Evolutionary conservation across 768 basidiomycete genomes (phyloP).

Genomic region (Daedaleopsis nitida): DNA sequence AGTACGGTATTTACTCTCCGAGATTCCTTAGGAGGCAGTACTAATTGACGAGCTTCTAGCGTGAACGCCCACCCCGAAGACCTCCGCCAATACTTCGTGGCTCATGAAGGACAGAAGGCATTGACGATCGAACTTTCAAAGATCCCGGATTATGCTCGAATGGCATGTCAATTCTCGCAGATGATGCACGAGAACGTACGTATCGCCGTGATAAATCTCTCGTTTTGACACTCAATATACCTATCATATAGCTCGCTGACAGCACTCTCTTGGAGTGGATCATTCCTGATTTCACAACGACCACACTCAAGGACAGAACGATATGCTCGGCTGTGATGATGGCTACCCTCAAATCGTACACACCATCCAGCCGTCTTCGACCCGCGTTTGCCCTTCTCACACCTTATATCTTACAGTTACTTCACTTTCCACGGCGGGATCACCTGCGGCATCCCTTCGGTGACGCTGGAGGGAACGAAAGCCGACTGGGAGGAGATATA

Average conservation of each 20-base stretch:
- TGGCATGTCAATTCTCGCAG: constrained; percentile 31
- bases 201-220: neutral
- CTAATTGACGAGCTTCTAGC: neutral
- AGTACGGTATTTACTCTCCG: constrained; percentile 8
- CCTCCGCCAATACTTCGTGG: constrained; percentile 37
- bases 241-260: constrained; percentile 23
- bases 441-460: constrained; percentile 28
- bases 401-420: constrained; percentile 12
- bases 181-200: constrained; percentile 25
- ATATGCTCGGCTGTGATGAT: constrained; percentile 33
- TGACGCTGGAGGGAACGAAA: constrained; percentile 29
- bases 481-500: constrained; percentile 28
- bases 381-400: neutral
- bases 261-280: constrained; percentile 30
- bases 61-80: constrained; percentile 35
- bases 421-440: constrained; percentile 20
- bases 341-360: constrained; percentile 27
- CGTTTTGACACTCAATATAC: neutral
- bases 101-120: constrained; percentile 35
- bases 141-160: constrained; percentile 28
- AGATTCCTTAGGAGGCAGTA: too few species aligned
- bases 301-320: constrained; percentile 29
- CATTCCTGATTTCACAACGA: constrained; percentile 34
- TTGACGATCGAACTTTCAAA: constrained; percentile 15
- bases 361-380: neutral